Evolutionary conservation across 805 yeast genomes (phyloP).

Genomic region (Ogataea naganishii): DNA sequence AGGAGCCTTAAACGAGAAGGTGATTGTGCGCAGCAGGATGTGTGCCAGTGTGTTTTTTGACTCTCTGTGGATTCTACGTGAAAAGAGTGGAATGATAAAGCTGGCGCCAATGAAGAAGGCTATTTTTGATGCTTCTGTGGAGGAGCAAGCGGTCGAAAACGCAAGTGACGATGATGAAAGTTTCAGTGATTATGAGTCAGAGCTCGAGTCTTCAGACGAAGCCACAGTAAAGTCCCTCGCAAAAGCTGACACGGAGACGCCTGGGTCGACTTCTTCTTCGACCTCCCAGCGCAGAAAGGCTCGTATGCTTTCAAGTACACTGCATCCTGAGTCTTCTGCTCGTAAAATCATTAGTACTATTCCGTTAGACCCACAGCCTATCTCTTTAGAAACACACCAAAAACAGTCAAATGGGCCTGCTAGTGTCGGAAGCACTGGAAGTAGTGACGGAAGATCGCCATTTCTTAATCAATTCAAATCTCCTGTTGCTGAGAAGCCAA

Average conservation of each 20-base stretch:
- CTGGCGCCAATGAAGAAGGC: conserved; percentile 27
- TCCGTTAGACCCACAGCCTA: conserved; percentile 80
- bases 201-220: too few species aligned
- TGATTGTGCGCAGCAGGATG: conserved; percentile 75
- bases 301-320: conserved; percentile 44
- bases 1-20: conserved; percentile 28
- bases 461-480: conserved; percentile 10
- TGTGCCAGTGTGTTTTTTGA: conserved; percentile 91
- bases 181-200: conserved; percentile 12
- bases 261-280: conserved; percentile 12
- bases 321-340: conserved; percentile 64
- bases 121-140: conserved; percentile 1
- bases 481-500: conserved; percentile 5
- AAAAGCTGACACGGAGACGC: conserved; percentile 13
- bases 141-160: conserved; percentile 14
- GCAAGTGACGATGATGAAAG: conserved; percentile 11
- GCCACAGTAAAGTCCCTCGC: too few species aligned
- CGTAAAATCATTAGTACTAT: conserved; percentile 68
- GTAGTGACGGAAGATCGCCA: conserved; percentile 12
- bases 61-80: conserved; percentile 74
- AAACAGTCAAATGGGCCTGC: conserved; percentile 9
- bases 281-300: conserved; percentile 24
- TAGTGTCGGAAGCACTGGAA: conserved; percentile 8
- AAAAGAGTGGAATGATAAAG: conserved; percentile 80
- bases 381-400: conserved; percentile 26